Percentiles rank a stretch among this genome's conserved stretches.
Evolutionary conservation across 164 flowering plant genomes (phyloP).

Genomic region (Tinospora cordifolia): DNA sequence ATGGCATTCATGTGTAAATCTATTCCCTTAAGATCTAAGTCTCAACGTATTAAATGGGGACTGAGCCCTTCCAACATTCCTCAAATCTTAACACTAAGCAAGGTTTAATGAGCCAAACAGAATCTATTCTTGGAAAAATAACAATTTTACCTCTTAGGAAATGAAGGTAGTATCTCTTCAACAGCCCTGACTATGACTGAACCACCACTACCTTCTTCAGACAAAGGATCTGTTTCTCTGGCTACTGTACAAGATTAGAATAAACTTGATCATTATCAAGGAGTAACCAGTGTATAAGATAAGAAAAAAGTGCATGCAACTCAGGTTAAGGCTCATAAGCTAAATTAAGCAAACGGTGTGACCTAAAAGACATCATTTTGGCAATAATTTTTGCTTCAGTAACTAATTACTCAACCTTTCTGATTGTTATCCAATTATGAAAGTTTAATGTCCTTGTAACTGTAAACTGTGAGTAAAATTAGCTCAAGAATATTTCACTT

Average conservation of each 20-base stretch:
- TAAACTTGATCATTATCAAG: background rate
- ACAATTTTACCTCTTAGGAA: slow-evolving; percentile 16
- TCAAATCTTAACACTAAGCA: background rate
- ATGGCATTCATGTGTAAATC: no score
- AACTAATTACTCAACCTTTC: background rate
- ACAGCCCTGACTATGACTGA: slow-evolving; percentile 16
- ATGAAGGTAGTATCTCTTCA: slow-evolving; percentile 17
- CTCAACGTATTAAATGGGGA: background rate
- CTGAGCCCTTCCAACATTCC: no score
- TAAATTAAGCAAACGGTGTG: no score
- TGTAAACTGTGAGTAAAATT: background rate
- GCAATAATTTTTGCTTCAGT: no score
- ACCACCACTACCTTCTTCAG: no score
- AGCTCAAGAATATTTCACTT: background rate
- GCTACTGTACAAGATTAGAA: no score
- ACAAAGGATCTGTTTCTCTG: no score
- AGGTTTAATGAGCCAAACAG: background rate
- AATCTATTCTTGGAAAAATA: background rate
- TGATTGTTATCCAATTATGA: background rate
- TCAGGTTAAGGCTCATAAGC: no score
- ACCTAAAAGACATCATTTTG: no score
- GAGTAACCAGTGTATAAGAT: background rate
- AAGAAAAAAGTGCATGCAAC: background rate
- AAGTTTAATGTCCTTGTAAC: background rate
- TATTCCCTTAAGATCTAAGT: background rate